phyloP scores from a whole-genome alignment of 1,284 basidiomycete genomes.

The Tausonia pullulans region DNA sequence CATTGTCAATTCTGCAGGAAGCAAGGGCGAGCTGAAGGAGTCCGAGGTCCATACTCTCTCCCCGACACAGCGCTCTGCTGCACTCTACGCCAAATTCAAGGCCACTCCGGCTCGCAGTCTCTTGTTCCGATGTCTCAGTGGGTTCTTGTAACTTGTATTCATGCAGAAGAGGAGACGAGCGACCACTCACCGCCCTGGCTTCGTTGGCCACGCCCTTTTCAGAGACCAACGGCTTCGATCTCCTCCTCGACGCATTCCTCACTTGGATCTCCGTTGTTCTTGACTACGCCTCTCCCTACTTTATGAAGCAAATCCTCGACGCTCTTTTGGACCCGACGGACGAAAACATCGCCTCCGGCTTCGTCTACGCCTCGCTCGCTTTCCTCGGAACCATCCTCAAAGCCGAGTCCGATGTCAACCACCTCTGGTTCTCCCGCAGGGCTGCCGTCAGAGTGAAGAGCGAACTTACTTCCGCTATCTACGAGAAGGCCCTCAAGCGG shows the following conservation, averaged over 20 bases:
- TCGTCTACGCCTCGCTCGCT: constrained; percentile 57
- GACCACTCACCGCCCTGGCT: too few species aligned
- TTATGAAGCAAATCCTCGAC: constrained; percentile 37
- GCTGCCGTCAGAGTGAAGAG: constrained; percentile 51
- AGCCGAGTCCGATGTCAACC: constrained; percentile 61
- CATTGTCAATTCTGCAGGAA: constrained; percentile 37
- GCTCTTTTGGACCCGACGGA: constrained; percentile 36
- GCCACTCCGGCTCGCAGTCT: constrained; percentile 39
- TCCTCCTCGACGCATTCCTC: constrained; percentile 46
- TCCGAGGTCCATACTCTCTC: constrained; percentile 60
- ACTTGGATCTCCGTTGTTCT: background rate
- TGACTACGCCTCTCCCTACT: constrained; percentile 25
- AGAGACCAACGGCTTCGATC: constrained; percentile 56
- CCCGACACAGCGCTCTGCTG: constrained; percentile 53
- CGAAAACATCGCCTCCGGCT: constrained; percentile 48
- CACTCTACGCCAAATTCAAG: constrained; percentile 49
- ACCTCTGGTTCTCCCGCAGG: constrained; percentile 61
- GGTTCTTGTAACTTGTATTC: too few species aligned
- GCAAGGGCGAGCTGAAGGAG: constrained; percentile 51
- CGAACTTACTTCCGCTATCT: constrained; percentile 68
- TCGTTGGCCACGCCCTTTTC: too few species aligned
- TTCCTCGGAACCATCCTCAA: constrained; percentile 50
- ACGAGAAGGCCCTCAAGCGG: constrained; percentile 77
- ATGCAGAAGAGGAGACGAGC: too few species aligned
- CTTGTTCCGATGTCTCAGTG: constrained; percentile 46